phyloP scores from a whole-genome alignment of 257 asterid genomes.

The Coffea canephora region DNA sequence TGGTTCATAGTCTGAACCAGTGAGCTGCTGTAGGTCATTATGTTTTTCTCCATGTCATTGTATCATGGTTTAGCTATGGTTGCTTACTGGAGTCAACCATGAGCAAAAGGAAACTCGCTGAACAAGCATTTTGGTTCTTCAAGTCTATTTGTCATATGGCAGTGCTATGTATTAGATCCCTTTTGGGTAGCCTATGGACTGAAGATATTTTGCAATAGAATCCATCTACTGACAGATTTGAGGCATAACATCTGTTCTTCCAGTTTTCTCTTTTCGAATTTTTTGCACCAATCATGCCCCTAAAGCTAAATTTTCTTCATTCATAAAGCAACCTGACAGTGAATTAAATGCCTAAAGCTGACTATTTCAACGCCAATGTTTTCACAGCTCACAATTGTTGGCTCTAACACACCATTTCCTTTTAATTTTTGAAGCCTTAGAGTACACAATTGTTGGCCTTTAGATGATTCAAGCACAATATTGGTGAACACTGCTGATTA shows the following conservation, averaged over 20 bases:
- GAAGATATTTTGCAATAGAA: not conserved
- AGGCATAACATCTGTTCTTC: not conserved
- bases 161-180: not conserved
- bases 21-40: not conserved
- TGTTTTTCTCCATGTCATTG: not conserved
- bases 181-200: not conserved
- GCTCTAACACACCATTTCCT: not conserved
- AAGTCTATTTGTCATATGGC: not conserved
- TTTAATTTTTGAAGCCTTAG: not conserved
- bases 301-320: not conserved
- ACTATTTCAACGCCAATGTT: not conserved
- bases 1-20: not conserved
- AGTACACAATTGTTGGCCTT: not conserved
- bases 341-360: not conserved
- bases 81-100: not conserved
- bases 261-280: not conserved
- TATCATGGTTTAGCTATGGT: not conserved
- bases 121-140: not conserved
- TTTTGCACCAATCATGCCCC: not conserved
- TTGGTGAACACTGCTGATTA: not conserved
- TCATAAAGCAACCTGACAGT: not conserved
- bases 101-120: not conserved
- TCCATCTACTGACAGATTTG: not conserved
- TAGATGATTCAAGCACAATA: not conserved
- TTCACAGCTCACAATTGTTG: not conserved